Percentiles rank a stretch among this genome's conserved stretches.
Evolutionary conservation across 2,329 filamentous ascomycete genomes (phyloP).

Genomic region (Diaporthe ampelina): DNA sequence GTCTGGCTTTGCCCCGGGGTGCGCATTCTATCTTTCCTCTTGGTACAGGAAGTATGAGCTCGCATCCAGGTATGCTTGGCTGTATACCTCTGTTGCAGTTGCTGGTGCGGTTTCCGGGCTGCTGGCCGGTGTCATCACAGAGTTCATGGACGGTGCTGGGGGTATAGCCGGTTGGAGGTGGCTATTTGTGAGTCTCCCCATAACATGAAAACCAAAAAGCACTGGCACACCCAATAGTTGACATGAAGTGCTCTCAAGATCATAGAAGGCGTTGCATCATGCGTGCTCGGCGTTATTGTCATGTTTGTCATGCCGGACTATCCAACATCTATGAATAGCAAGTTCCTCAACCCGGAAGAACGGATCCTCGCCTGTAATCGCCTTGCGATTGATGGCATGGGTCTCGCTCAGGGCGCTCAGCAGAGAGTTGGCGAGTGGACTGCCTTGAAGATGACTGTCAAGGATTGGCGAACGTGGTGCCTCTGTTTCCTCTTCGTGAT

Average conservation of each 20-base stretch:
- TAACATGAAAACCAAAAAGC: too few species aligned
- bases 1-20: slow-evolving; percentile 46
- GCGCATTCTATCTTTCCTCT: slow-evolving; percentile 46
- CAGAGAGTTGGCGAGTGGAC: slow-evolving; percentile 42
- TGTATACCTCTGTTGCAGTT: slow-evolving; percentile 45
- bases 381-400: slow-evolving; percentile 46
- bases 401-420: slow-evolving; percentile 42
- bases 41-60: slow-evolving; percentile 47
- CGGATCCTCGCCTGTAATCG: slow-evolving; percentile 45
- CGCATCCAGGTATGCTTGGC: slow-evolving; percentile 43
- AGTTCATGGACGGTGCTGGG: slow-evolving; percentile 44
- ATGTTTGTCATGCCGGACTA: slow-evolving; percentile 46
- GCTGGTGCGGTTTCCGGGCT: slow-evolving; percentile 43
- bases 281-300: slow-evolving; percentile 36
- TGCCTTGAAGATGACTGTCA: slow-evolving; percentile 47
- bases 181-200: slow-evolving; percentile 45
- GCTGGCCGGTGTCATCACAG: slow-evolving; percentile 42
- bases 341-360: slow-evolving; percentile 43
- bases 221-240: too few species aligned
- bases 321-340: slow-evolving; percentile 41
- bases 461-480: slow-evolving; percentile 45
- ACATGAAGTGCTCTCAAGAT: slow-evolving; percentile 33
- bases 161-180: slow-evolving; percentile 48
- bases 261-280: slow-evolving; percentile 41
- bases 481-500: slow-evolving; percentile 47